Percentiles rank a stretch among this genome's conserved stretches.
phyloP scores from a whole-genome alignment of 768 basidiomycete genomes.

The Russula dissimulans region DNA sequence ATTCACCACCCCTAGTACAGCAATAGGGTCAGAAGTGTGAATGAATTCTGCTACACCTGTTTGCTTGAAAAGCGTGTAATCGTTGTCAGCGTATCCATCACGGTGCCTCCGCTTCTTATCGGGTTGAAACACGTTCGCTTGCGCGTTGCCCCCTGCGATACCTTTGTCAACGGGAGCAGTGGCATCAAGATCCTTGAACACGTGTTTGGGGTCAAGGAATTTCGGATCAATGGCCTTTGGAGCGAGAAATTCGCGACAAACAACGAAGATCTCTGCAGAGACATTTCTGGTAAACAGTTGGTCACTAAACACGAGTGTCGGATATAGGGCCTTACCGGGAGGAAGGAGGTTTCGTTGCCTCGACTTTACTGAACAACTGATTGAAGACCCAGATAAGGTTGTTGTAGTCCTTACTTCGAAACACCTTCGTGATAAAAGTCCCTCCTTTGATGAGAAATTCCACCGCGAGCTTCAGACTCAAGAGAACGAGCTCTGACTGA shows the following conservation, averaged over 20 bases:
- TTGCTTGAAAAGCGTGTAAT: constrained; percentile 81
- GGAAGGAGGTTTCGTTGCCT: constrained; percentile 97
- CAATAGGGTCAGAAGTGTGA: constrained; percentile 58
- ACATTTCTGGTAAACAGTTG: constrained; percentile 60
- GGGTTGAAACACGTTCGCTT: constrained; percentile 92
- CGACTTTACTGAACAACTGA: constrained; percentile 91
- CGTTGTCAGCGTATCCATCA: constrained; percentile 92
- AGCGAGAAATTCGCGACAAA: constrained; percentile 89
- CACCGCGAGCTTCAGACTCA: constrained; percentile 89
- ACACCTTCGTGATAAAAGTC: constrained; percentile 96
- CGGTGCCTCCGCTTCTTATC: constrained; percentile 91
- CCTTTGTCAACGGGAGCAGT: constrained; percentile 41
- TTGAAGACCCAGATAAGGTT: constrained; percentile 98
- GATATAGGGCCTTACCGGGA: constrained; percentile 57
- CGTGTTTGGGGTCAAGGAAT: constrained; percentile 94
- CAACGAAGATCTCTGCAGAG: constrained; percentile 99
- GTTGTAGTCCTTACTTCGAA: constrained; percentile 97
- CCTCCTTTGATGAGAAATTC: constrained; percentile 92
- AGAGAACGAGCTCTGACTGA: constrained; percentile 93
- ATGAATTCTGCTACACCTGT: constrained; percentile 66
- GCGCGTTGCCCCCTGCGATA: constrained; percentile 53
- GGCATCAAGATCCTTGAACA: constrained; percentile 83
- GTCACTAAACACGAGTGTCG: background rate
- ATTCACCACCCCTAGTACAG: constrained; percentile 68
- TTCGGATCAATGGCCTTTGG: constrained; percentile 96